Evolutionary conservation across 2,329 filamentous ascomycete genomes (phyloP), one percentile per base, ranked within the genome.

Genomic region (Aspergillus ruber): DNA sequence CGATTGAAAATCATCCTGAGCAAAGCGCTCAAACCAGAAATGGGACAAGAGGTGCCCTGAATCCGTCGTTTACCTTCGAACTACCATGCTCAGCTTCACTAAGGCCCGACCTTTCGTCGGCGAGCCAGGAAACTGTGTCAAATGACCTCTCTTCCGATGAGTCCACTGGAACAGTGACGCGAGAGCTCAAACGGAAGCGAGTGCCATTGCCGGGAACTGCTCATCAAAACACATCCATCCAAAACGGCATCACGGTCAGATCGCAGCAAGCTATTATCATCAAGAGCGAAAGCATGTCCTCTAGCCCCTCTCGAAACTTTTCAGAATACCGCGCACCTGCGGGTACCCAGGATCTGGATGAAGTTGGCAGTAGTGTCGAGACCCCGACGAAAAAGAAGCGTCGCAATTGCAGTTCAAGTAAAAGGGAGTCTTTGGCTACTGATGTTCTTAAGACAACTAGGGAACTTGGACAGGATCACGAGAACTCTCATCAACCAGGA

Each of bases 281-380:
- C 20, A 72, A 72, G 52, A 61, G 59, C 44, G 68, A 73, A 50
- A 53, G 57, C 13, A 44, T 59, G 20, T 65, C 65, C 32, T 67
- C 65, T 35, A 68, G 65, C 47, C 62, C 65, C 23, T 9, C 59
- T n/a, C 52, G 44, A 10, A 46, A 44, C 10, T 44, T 47, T 42
- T 46, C 47, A 7, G 27, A 51, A 7, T 46, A 44, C 23, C 38
- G 41, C 18, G 54, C 48, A 18, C 42, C 73, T 0, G 70, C 78
- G 36, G 81, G 82, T 44, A 85, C 80, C 46, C 72, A 85, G 44
- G 82, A 86, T 57, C 69, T 85, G 9, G 78, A 82, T 56, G 71
- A 75, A 38, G 65, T 73, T 44, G 75, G 72, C 6, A 63, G 62
- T 27, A 51, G 46, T 38, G 61, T 69, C 15, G 55, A 65, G 42